A percentile compares a stretch with the other conserved stretches of the same genome.
These are phyloP conservation scores for Lentinus brumalis DNA, from an alignment of 768 basidiomycete species.

Conservation along the genomic window DNA sequence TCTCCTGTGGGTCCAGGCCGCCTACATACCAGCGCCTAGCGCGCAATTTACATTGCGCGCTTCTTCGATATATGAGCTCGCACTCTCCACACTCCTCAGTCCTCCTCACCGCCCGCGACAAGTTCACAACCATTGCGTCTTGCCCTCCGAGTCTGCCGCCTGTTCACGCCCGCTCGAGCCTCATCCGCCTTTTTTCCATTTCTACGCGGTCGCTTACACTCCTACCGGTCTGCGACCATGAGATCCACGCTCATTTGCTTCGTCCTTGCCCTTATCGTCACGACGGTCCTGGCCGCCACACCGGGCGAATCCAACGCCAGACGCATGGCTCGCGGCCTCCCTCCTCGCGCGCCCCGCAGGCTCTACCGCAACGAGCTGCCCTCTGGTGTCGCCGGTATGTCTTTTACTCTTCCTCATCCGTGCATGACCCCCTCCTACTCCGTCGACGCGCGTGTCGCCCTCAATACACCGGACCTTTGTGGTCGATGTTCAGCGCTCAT, in stretches of 20 bases:
- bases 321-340: constrained; percentile 21
- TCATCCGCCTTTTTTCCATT: not conserved
- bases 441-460: not conserved
- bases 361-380: constrained; percentile 4
- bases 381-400: constrained; percentile 3
- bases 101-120: too few species aligned
- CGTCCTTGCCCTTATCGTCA: constrained; percentile 16
- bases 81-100: too few species aligned
- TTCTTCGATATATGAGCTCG: too few species aligned
- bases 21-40: too few species aligned
- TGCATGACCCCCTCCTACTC: not conserved
- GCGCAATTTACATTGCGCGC: too few species aligned
- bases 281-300: constrained; percentile 13
- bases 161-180: not conserved
- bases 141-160: not conserved
- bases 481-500: not conserved
- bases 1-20: too few species aligned
- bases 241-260: constrained; percentile 11
- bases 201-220: constrained; percentile 16
- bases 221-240: constrained; percentile 3
- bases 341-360: constrained; percentile 15
- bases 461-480: not conserved
- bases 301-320: constrained; percentile 13
- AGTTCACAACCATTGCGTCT: too few species aligned
- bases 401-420: not conserved